These are phyloP conservation scores for Colletotrichum simmondsii DNA, from an alignment of 2,329 filamentous ascomycete species.

Conservation along the genomic window DNA sequence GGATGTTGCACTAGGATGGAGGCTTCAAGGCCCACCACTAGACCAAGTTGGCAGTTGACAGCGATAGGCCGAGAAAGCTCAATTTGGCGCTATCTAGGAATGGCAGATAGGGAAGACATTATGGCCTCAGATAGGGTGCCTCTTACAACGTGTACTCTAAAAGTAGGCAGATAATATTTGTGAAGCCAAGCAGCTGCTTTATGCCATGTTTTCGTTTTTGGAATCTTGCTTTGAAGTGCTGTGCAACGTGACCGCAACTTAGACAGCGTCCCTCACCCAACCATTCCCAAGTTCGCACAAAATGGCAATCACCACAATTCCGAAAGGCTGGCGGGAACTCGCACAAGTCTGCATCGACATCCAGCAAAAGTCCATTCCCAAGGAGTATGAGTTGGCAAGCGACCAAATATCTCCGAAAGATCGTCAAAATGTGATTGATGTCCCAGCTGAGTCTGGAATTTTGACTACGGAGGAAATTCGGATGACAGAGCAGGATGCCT, in stretches of 20 bases:
- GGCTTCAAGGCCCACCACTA: background rate
- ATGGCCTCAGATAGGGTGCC: background rate
- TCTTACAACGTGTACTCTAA: background rate
- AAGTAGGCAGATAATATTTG: background rate
- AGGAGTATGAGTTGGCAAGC: conserved; percentile 66
- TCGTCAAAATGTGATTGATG: conserved; percentile 65
- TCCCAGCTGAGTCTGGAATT: conserved; percentile 67
- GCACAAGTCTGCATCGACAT: conserved; percentile 2
- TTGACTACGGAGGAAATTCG: conserved; percentile 57
- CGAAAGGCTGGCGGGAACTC: conserved; percentile 6
- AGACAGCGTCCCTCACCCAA: background rate
- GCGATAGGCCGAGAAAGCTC: conserved; percentile 9
- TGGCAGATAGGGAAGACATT: background rate
- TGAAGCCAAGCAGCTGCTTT: background rate
- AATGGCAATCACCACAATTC: background rate
- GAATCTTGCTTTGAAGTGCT: background rate
- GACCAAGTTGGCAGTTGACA: conserved; percentile 1
- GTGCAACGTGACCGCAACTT: background rate
- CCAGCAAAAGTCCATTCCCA: conserved; percentile 58
- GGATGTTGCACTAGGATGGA: background rate
- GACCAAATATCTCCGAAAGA: conserved; percentile 62
- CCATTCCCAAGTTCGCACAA: background rate
- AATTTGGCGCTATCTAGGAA: background rate
- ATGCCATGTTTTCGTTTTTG: background rate
- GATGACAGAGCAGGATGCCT: conserved; percentile 48